Evolutionary conservation across 176 grass and related monocot species (phyloP).

Genomic region (Zea luxurians): DNA sequence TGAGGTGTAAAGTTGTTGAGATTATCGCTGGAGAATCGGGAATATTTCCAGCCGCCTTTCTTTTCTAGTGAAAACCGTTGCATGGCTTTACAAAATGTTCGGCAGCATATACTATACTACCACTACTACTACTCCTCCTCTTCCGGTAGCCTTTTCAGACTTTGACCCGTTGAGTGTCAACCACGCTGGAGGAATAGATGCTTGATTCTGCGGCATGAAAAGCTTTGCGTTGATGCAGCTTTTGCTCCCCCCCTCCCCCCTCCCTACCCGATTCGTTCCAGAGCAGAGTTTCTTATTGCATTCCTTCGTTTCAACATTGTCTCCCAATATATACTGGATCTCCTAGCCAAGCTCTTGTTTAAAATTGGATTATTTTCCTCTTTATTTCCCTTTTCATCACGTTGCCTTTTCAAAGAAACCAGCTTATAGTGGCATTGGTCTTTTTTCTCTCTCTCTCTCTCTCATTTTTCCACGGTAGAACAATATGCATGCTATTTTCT

Average conservation of each 20-base stretch:
- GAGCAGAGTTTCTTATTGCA: neutral
- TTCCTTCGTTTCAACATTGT: neutral
- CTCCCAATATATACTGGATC: neutral
- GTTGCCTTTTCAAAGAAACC: neutral
- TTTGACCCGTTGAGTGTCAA: conserved; percentile 34
- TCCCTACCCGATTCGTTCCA: neutral
- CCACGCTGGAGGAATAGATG: conserved; percentile 4
- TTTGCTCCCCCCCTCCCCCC: neutral
- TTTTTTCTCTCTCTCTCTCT: neutral
- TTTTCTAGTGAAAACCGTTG: conserved; percentile 39
- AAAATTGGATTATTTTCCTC: neutral
- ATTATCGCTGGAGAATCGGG: conserved; percentile 42
- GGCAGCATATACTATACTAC: conserved; percentile 32
- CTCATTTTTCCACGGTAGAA: neutral
- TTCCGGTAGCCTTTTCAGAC: conserved; percentile 12
- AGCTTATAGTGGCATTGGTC: neutral
- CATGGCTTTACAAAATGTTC: conserved; percentile 14
- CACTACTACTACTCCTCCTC: neutral
- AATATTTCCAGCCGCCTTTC: conserved; percentile 24
- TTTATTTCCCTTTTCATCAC: neutral
- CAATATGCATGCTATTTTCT: neutral
- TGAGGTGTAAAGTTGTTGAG: conserved; percentile 41
- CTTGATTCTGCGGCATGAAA: conserved; percentile 13
- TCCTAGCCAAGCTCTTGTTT: neutral
- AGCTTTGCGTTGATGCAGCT: neutral